phyloP scores from a whole-genome alignment of 331 rosid genomes.

The Spiraea crenata region DNA sequence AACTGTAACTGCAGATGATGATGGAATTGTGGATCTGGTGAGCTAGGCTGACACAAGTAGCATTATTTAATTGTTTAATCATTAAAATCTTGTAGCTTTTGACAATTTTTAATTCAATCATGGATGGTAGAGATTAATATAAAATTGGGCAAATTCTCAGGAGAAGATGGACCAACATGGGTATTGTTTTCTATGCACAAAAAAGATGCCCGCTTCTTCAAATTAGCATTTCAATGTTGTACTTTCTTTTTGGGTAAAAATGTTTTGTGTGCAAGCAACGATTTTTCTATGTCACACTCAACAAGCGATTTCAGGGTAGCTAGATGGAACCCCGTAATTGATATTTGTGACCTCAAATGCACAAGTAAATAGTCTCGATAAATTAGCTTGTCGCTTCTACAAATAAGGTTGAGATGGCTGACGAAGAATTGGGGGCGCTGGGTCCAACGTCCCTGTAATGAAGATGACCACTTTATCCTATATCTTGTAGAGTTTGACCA shows the following conservation, averaged over 20 bases:
- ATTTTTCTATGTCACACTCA: too few relatives aligned
- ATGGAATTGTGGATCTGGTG: constrained; percentile 51
- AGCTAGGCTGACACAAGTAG: constrained; percentile 48
- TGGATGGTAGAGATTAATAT: constrained; percentile 19
- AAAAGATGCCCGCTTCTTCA: constrained; percentile 31
- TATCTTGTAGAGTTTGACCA: constrained; percentile 38
- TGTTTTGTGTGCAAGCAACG: too few relatives aligned
- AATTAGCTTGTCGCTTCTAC: constrained; percentile 12
- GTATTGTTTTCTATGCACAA: neutral
- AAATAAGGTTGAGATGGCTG: constrained; percentile 27
- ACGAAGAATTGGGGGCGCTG: constrained; percentile 32
- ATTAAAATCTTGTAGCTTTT: neutral
- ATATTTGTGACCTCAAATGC: too few relatives aligned
- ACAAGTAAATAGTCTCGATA: too few relatives aligned
- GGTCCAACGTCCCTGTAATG: constrained; percentile 10
- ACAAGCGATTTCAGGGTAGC: too few relatives aligned
- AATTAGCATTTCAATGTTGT: neutral
- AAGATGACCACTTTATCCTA: constrained; percentile 41
- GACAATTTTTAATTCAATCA: neutral
- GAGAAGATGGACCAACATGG: constrained; percentile 24
- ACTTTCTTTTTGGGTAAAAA: neutral
- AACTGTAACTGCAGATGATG: constrained; percentile 33
- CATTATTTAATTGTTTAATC: constrained; percentile 10
- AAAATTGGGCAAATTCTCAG: neutral
- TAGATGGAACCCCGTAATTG: too few relatives aligned